Evolutionary conservation across 1,284 basidiomycete species (phyloP).

Genomic region (Ustilago crameri): DNA sequence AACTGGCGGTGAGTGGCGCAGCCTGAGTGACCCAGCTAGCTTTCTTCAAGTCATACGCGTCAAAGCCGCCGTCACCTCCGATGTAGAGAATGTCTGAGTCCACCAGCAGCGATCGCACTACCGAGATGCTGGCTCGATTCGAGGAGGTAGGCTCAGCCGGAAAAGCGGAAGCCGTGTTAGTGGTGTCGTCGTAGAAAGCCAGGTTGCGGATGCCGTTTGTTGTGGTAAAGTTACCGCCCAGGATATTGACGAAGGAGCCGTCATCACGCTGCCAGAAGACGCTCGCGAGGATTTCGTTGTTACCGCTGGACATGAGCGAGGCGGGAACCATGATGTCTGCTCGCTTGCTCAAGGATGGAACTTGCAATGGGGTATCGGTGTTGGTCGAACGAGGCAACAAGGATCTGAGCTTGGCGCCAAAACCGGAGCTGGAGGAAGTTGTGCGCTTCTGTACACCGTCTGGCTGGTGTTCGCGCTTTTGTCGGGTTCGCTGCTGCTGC

Average conservation of each 20-base stretch:
- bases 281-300: slow-evolving; percentile 85
- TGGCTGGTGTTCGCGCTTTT: not conserved
- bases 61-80: slow-evolving; percentile 62
- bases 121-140: slow-evolving; percentile 68
- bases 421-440: slow-evolving; percentile 3
- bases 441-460: slow-evolving; percentile 7
- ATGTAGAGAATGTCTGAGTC: slow-evolving; percentile 58
- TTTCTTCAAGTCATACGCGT: slow-evolving; percentile 53
- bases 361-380: slow-evolving; percentile 1
- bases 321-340: slow-evolving; percentile 58
- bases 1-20: slow-evolving; percentile 43
- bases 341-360: slow-evolving; percentile 33
- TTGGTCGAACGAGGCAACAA: slow-evolving; percentile 27
- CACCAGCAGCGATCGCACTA: slow-evolving; percentile 72
- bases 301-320: slow-evolving; percentile 72
- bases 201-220: slow-evolving; percentile 73
- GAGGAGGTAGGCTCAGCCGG: slow-evolving; percentile 44
- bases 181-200: slow-evolving; percentile 77
- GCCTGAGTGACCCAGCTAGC: slow-evolving; percentile 50
- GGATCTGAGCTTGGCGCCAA: slow-evolving; percentile 30
- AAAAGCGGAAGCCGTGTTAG: slow-evolving; percentile 73
- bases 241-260: slow-evolving; percentile 73
- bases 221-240: slow-evolving; percentile 91
- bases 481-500: slow-evolving; percentile 11
- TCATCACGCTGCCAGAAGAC: slow-evolving; percentile 85